These are phyloP conservation scores for Hansfordia pulvinata DNA, from an alignment of 2,329 filamentous ascomycete species.

Conservation along the genomic window DNA sequence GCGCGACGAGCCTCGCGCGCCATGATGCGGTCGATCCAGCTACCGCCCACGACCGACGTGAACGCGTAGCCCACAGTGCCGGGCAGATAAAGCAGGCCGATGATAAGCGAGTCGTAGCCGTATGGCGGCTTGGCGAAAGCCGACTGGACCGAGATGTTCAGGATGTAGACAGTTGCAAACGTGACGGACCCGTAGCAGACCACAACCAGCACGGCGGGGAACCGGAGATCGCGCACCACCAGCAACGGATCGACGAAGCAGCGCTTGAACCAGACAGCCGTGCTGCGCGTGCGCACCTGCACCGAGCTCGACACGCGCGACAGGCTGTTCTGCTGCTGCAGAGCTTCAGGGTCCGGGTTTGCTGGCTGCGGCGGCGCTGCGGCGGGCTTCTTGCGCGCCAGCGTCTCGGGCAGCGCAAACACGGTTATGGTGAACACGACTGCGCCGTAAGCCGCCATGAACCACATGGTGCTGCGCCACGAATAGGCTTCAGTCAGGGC, in stretches of 20 bases:
- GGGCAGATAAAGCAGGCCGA: slow-evolving; percentile 69
- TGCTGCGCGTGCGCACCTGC: slow-evolving; percentile 20
- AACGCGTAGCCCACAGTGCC: slow-evolving; percentile 60
- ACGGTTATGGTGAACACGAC: slow-evolving; percentile 40
- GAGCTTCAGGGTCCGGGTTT: no score
- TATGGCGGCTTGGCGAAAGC: slow-evolving; percentile 57
- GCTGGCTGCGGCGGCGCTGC: not conserved
- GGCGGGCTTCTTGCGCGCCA: slow-evolving; percentile 22
- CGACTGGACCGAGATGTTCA: slow-evolving; percentile 65
- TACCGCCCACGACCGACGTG: slow-evolving; percentile 55
- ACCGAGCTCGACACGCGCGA: not conserved
- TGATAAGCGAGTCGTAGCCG: slow-evolving; percentile 49
- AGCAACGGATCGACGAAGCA: slow-evolving; percentile 58
- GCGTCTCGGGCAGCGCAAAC: slow-evolving; percentile 52
- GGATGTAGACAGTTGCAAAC: slow-evolving; percentile 61
- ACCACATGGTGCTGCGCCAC: slow-evolving; percentile 72
- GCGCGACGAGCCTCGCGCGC: slow-evolving; percentile 58
- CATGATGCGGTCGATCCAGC: slow-evolving; percentile 76
- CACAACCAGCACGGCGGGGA: slow-evolving; percentile 59
- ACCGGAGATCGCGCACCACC: slow-evolving; percentile 58
- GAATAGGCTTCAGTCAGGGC: slow-evolving; percentile 53
- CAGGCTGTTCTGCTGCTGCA: no score
- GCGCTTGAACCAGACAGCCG: slow-evolving; percentile 20
- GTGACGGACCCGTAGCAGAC: slow-evolving; percentile 64
- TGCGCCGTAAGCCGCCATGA: slow-evolving; percentile 56